Evolutionary conservation across 768 basidiomycete species (phyloP).

Genomic region (Clitopilus hobsonii): DNA sequence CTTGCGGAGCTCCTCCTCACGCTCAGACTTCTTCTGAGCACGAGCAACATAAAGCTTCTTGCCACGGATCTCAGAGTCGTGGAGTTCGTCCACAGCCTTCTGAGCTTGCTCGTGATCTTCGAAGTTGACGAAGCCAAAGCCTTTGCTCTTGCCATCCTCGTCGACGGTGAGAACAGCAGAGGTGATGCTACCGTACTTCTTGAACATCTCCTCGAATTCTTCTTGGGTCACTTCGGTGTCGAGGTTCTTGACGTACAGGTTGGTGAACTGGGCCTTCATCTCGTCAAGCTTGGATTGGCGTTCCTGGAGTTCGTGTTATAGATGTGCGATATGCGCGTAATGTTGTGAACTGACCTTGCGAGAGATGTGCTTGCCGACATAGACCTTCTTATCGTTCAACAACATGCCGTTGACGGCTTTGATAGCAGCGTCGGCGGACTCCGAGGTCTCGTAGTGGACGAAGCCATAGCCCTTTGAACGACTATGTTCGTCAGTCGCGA

Average conservation of each 20-base stretch:
- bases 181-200: slow-evolving; percentile 74
- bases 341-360: slow-evolving; percentile 82
- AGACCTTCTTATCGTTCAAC: slow-evolving; percentile 99
- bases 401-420: slow-evolving; percentile 99
- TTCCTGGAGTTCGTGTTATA: slow-evolving; percentile 45
- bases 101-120: slow-evolving; percentile 91
- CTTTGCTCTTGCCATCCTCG: slow-evolving; percentile 89
- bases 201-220: slow-evolving; percentile 83
- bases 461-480: slow-evolving; percentile 97
- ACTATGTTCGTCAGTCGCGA: slow-evolving; percentile 93
- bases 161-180: slow-evolving; percentile 84
- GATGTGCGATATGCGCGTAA: too few species aligned
- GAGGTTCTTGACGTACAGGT: slow-evolving; percentile 97
- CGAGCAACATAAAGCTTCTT: slow-evolving; percentile 93
- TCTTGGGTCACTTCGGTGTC: slow-evolving; percentile 79
- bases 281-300: slow-evolving; percentile 98
- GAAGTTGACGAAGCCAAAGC: slow-evolving; percentile 98
- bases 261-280: slow-evolving; percentile 96
- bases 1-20: slow-evolving; percentile 92
- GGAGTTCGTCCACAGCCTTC: slow-evolving; percentile 81
- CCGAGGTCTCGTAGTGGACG: slow-evolving; percentile 98
- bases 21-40: slow-evolving; percentile 98
- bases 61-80: slow-evolving; percentile 81
- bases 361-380: slow-evolving; percentile 94
- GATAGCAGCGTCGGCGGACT: slow-evolving; percentile 94